These are phyloP conservation scores for Evansstolkia leycettana DNA, from an alignment of 495 filamentous ascomycete genomes.

Conservation along the genomic window DNA sequence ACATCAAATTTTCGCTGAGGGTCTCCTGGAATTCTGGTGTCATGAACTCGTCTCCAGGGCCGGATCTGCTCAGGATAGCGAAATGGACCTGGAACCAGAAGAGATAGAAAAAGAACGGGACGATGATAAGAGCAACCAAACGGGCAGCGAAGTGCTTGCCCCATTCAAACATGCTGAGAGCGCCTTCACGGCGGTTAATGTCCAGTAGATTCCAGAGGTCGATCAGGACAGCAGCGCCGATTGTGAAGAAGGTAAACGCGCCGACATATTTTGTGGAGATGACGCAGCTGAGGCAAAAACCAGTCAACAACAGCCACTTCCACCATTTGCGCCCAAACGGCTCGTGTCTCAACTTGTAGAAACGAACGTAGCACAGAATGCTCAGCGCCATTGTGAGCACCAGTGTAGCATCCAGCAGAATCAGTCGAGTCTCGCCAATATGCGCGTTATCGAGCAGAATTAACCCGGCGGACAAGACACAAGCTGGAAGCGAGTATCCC, in stretches of 20 bases:
- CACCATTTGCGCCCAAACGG: slow-evolving; percentile 95
- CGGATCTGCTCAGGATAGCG: slow-evolving; percentile 72
- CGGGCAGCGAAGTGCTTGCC: slow-evolving; percentile 84
- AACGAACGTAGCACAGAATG: slow-evolving; percentile 85
- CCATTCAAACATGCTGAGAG: slow-evolving; percentile 66
- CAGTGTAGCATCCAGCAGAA: slow-evolving; percentile 86
- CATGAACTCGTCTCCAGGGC: slow-evolving; percentile 98
- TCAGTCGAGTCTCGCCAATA: slow-evolving; percentile 91
- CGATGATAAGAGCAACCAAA: slow-evolving; percentile 65
- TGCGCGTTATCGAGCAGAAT: slow-evolving; percentile 97
- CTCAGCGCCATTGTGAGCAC: slow-evolving; percentile 94
- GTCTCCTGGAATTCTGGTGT: slow-evolving; percentile 96
- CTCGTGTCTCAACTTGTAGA: slow-evolving; percentile 90
- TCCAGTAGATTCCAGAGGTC: slow-evolving; percentile 94
- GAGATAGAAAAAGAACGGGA: slow-evolving; percentile 94
- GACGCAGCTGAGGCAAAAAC: slow-evolving; percentile 87
- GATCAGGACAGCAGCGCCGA: slow-evolving; percentile 83
- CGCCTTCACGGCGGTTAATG: slow-evolving; percentile 65
- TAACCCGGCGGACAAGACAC: slow-evolving; percentile 71
- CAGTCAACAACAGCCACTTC: slow-evolving; percentile 97
- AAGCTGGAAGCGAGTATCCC: slow-evolving; percentile 89
- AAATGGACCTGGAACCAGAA: slow-evolving; percentile 99
- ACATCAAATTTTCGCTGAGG: slow-evolving; percentile 85
- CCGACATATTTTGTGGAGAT: slow-evolving; percentile 99
- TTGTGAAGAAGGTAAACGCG: slow-evolving; percentile 92